Base-by-base conservation (phyloP, 768 basidiomycete species). In the Boletus tylopilopsis region DNA sequence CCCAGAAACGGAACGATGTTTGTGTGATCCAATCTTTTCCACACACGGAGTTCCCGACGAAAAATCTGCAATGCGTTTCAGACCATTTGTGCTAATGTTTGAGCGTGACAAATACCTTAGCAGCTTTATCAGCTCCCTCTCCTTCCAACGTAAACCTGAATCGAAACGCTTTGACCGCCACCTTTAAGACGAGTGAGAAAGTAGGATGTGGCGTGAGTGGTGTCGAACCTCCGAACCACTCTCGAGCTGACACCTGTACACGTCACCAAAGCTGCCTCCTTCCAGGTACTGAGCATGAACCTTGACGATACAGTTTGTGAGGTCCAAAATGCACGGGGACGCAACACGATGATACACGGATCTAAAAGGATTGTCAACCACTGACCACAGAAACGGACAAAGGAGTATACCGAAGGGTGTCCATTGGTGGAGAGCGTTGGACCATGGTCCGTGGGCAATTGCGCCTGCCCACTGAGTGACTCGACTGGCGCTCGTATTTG, bases 1-100 rank as follows among this genome's bases (percentile, higher is more conserved):
- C 66, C 66, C 29, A 56, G 50, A 21, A 66, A 53, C 1, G 63
- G 63, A 7, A 68, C 46, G 2, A 68, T 47, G 21, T 64, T 57
- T 21, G 33, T 35, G 45, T 68, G 67, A 7, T 37, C 25, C 4
- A 68, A 39, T 37, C 32, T 41, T 34, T 35, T 57, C 66, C 61
- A 67, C 4, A 61, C 42, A 12, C 50, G 41, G n/a, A 68, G 48
- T 36, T 64, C 66, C 24, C 56, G 29, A 27, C 51, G 49, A 29
- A 62, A 23, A 21, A 49, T 32, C 65, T 60, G 29, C 13, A 4
- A 2, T 5, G n/a, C n/a, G n/a, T n/a, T n/a, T n/a, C n/a, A n/a
- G n/a, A n/a, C n/a, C n/a, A n/a, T n/a, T n/a, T 30, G 29, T 30
- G 11, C 29, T 13, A 10, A 30, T n/a, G 18, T 23, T 30, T 25